Evolutionary conservation across 768 basidiomycete genomes (phyloP), one percentile per base, ranked within the genome.

Genomic region (Hygrophorus russula): DNA sequence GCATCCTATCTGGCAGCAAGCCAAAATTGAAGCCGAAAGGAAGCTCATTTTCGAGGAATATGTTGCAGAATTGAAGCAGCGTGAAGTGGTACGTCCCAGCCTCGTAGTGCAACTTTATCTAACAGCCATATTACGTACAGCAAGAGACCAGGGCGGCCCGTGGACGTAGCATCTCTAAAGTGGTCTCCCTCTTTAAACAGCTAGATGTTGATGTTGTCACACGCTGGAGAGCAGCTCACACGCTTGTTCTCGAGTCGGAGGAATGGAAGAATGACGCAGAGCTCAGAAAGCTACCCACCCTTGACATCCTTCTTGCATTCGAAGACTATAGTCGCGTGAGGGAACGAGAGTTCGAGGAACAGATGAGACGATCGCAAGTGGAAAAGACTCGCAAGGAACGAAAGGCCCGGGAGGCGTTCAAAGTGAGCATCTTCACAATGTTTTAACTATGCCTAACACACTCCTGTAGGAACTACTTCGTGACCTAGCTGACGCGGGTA

Each of bases 171-270:
- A 80, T 93, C 49, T 73, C 76, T 34, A 90, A 88, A 55, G 77
- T 99, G 38, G 81, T 91, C 9, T 62, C 72, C 0, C 70, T 98
- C 20, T 87, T 98, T 71, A 89, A 90, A 54, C 68, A 80, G 30
- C 75, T 98, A 35, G 77, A 84, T 40, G 85, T 98, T 13, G 89
- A 93, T 54, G 90, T 97, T 37, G 71, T 88, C n/a, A 93, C 91
- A 0, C 80, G 89, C 15, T 99, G 94, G 92, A 74, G 86, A 39
- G 74, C 77, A 46, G 91, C 92, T 0, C 83, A 87, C 51, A 71
- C 76, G 13, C 68, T 84, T 49, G 74, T 99, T 31, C 55, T 77
- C 7, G 78, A 81, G 14, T 87, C 89, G 1, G 73, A 80, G 0
- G 82, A 83, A 36, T 99, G 86, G 82, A 74, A 71, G 36, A 60